Percentiles rank a stretch among this genome's conserved stretches.
Evolutionary conservation across 345 rosid genomes (phyloP).

Genomic region (Eucalyptus dawsonii): DNA sequence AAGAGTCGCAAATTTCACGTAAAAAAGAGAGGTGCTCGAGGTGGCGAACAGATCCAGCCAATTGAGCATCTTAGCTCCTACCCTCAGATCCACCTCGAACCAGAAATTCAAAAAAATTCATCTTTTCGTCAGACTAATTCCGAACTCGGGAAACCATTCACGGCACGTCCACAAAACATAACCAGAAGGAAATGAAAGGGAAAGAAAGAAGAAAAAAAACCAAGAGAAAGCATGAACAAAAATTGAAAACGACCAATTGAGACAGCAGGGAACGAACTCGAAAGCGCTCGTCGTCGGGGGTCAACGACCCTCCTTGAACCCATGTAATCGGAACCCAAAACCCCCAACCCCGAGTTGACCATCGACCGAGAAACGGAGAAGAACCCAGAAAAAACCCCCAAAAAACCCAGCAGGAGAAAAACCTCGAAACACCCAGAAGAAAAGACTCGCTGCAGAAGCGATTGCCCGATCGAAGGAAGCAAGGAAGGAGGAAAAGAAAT

Average conservation of each 20-base stretch:
- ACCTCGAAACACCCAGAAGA: background rate
- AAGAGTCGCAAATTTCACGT: background rate
- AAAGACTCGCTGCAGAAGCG: background rate
- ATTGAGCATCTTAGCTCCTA: background rate
- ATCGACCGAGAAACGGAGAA: background rate
- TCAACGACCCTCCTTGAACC: background rate
- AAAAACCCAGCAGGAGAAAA: background rate
- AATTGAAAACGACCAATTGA: background rate
- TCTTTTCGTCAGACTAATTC: background rate
- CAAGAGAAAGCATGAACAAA: background rate
- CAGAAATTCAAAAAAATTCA: background rate
- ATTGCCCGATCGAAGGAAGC: background rate
- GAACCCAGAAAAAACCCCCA: background rate
- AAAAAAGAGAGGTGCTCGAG: background rate
- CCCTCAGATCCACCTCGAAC: background rate
- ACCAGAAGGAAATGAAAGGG: background rate
- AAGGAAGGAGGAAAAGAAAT: background rate
- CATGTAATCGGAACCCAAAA: background rate
- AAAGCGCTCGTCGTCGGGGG: background rate
- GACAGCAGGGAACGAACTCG: background rate
- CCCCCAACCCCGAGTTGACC: background rate
- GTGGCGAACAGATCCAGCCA: background rate
- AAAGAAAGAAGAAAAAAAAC: background rate
- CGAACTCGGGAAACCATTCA: background rate
- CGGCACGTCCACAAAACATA: background rate